phyloP scores from a whole-genome alignment of 305 asterid genomes.

The Fraxinus platypoda region DNA sequence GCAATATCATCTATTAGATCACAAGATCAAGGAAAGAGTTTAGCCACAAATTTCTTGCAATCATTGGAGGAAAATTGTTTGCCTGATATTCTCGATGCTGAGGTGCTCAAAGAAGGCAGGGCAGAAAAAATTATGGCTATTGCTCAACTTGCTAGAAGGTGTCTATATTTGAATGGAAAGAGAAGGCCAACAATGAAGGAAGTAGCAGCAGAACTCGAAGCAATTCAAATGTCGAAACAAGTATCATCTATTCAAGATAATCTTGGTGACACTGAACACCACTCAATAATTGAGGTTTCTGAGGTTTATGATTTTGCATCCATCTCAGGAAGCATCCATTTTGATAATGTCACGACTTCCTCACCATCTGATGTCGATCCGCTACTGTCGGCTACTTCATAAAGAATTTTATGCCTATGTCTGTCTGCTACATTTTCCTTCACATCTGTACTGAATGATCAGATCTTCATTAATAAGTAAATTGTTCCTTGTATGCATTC shows the following conservation, averaged over 20 bases:
- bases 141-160: background rate
- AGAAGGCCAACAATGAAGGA: background rate
- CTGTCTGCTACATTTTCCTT: background rate
- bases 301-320: background rate
- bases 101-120: background rate
- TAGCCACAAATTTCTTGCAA: background rate
- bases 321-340: background rate
- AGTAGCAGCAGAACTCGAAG: background rate
- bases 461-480: background rate
- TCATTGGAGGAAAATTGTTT: background rate
- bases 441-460: background rate
- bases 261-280: background rate
- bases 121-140: background rate
- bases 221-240: background rate
- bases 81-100: background rate
- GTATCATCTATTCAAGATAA: background rate
- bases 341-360: background rate
- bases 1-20: background rate
- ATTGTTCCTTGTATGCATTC: background rate
- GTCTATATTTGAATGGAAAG: background rate
- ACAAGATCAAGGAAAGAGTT: background rate
- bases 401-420: background rate
- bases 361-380: background rate
- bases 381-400: background rate
- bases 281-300: background rate